Conservation (phyloP, 305 asterid species). For the Fraxinus baroniana region DNA sequence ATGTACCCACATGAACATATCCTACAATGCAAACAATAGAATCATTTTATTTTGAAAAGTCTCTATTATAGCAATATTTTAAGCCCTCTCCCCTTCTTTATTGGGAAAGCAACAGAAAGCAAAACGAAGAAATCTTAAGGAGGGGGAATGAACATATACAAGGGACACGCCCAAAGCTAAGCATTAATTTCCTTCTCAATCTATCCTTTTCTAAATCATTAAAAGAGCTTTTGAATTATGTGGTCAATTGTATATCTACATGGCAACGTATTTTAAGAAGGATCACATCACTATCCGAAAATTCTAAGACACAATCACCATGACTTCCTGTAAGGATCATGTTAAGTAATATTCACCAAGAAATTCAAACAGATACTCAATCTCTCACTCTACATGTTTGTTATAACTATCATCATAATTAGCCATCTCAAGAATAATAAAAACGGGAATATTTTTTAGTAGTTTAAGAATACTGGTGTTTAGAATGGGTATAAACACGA, state of each 20-base stretch:
- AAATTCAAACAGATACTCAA: not conserved
- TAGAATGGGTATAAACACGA: not conserved
- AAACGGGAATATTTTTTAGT: not conserved
- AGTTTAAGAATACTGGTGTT: not conserved
- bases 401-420: not conserved
- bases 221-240: not conserved
- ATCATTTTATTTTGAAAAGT: slow-evolving; percentile 5
- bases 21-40: slow-evolving; percentile 44
- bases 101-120: not conserved
- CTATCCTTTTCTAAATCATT: not conserved
- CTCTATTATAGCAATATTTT: not conserved
- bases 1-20: slow-evolving; percentile 93
- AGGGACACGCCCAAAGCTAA: not conserved
- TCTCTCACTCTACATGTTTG: not conserved
- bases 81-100: not conserved
- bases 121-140: not conserved
- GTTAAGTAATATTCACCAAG: not conserved
- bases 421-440: not conserved
- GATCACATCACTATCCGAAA: not conserved
- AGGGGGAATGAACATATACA: not conserved
- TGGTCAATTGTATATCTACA: not conserved
- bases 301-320: not conserved
- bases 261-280: not conserved
- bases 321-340: not conserved
- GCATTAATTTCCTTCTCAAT: not conserved